These are phyloP conservation scores for Thelonectria rubi DNA, from an alignment of 2,329 filamentous ascomycete species.

Conservation along the genomic window DNA sequence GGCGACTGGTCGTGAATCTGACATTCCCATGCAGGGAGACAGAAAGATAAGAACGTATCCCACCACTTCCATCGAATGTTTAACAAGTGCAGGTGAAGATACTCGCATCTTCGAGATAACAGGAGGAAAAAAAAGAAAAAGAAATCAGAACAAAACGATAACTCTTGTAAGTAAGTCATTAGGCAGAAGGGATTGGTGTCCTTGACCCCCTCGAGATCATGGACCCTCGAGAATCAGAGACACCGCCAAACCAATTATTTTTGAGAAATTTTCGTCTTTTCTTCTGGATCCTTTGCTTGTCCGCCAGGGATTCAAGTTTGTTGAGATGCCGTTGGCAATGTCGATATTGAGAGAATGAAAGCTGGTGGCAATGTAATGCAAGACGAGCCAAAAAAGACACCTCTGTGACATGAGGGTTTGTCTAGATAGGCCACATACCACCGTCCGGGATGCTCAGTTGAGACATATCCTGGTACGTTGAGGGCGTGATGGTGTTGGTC, in stretches of 20 bases:
- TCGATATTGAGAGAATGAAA: slow-evolving; percentile 19
- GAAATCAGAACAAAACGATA: slow-evolving; percentile 22
- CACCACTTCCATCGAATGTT: slow-evolving; percentile 28
- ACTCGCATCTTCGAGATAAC: slow-evolving; percentile 23
- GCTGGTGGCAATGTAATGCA: slow-evolving; percentile 28
- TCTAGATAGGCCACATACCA: slow-evolving; percentile 33
- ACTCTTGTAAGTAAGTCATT: slow-evolving; percentile 35
- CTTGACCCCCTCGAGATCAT: not conserved
- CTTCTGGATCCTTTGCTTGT: slow-evolving; percentile 31
- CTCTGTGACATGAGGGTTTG: slow-evolving; percentile 1
- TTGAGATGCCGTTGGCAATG: slow-evolving; percentile 14
- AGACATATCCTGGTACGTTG: slow-evolving; percentile 39
- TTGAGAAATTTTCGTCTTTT: slow-evolving; percentile 21
- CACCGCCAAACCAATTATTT: slow-evolving; percentile 23
- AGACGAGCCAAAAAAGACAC: slow-evolving; percentile 25
- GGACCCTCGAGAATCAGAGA: not conserved
- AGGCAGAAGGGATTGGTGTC: slow-evolving; percentile 32
- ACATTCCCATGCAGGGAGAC: slow-evolving; percentile 6
- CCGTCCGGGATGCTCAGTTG: slow-evolving; percentile 37
- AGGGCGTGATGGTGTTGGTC: slow-evolving; percentile 43
- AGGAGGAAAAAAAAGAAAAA: slow-evolving; percentile 26
- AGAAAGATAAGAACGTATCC: slow-evolving; percentile 27
- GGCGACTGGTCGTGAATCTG: slow-evolving; percentile 17
- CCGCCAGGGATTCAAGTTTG: slow-evolving; percentile 26
- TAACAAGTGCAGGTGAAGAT: slow-evolving; percentile 11